Evolutionary conservation across 495 filamentous ascomycete genomes (phyloP), one percentile per base, ranked within the genome.

Genomic region (Eremomyces bilateralis): DNA sequence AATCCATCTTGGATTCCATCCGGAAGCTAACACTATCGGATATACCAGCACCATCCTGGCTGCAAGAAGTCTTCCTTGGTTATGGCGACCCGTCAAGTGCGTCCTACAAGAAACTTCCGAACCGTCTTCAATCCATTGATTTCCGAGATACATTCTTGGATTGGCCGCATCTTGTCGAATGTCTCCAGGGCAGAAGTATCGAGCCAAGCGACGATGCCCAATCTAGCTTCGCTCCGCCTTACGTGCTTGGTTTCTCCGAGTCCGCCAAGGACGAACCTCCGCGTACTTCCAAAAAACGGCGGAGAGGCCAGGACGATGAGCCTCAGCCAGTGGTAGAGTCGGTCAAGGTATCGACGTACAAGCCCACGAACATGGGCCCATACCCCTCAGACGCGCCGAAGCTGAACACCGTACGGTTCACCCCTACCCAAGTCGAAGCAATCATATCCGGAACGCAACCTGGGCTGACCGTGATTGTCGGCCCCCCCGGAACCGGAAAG

Each of bases 401-500:
- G 42, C 57, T 75, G 27, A 99, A 95, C 41, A 53, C 59, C 6
- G 65, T 95, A 27, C 76, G 77, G 16, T 99, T 95, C 53, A 99
- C 88, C 1, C 71, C 90, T 18, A 64, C 76, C 3, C 88, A 99
- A 52, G 67, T 90, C 29, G 78, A 93, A 47, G 88, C 88, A 28
- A 93, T 99, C 40, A 66, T 72, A 27, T 94, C 88, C 21, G 88
- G 88, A 15, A 88, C 76, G 17, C 91, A 99, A 44, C 90, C 88
- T 12, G 88, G 88, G 10, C 65, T 99, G 30, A 93, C 84, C 8
- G 68, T 99, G 41, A 79, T 99, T 39, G 82, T 95, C 37, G 88
- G 88, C 0, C 88, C 88, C 27, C 88, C 88, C 5, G 88, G 88
- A 11, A 99, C 88, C 2, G 88, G 88, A 38, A 99, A 99, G 59